Conservation (phyloP, 176 grass and related monocot genomes). For the Neostapfia colusana region DNA sequence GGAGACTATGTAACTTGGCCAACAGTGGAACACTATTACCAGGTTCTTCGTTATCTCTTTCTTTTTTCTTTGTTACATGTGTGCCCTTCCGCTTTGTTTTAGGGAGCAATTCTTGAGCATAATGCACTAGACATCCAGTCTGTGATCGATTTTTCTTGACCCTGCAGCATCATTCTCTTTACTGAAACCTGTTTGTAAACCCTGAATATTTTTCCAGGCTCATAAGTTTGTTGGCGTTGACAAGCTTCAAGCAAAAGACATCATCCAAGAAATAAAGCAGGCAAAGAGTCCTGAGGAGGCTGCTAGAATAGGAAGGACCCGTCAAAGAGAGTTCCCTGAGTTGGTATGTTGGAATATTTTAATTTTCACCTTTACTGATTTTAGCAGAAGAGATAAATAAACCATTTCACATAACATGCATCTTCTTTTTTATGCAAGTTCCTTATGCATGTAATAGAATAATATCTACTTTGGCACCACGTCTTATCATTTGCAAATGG, state of each 20-base stretch:
- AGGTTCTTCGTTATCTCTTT: slow-evolving; percentile 44
- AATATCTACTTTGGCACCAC: background rate
- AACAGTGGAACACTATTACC: slow-evolving; percentile 95
- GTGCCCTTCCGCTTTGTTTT: background rate
- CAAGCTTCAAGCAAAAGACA: slow-evolving; percentile 51
- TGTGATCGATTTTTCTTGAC: background rate
- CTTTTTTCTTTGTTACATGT: slow-evolving; percentile 9
- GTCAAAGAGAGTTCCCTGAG: slow-evolving; percentile 72
- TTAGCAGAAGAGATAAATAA: background rate
- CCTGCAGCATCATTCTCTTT: background rate
- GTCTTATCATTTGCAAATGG: background rate
- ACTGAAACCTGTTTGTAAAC: background rate
- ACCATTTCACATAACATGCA: background rate
- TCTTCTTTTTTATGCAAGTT: background rate
- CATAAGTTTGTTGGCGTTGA: slow-evolving; percentile 79
- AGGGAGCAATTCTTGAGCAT: background rate
- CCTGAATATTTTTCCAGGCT: slow-evolving; percentile 48
- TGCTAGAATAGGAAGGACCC: slow-evolving; percentile 78
- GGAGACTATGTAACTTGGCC: slow-evolving; percentile 61
- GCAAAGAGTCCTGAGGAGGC: slow-evolving; percentile 94
- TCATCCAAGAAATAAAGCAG: slow-evolving; percentile 75
- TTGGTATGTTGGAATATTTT: slow-evolving; percentile 57
- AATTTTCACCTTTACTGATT: background rate
- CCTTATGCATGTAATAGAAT: background rate
- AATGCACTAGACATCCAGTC: background rate